Percentiles rank a stretch among this genome's conserved stretches.
These are phyloP conservation scores for Halophytophthora batemanensis DNA, from an alignment of 352 stramenopile genomes.

Conservation along the genomic window DNA sequence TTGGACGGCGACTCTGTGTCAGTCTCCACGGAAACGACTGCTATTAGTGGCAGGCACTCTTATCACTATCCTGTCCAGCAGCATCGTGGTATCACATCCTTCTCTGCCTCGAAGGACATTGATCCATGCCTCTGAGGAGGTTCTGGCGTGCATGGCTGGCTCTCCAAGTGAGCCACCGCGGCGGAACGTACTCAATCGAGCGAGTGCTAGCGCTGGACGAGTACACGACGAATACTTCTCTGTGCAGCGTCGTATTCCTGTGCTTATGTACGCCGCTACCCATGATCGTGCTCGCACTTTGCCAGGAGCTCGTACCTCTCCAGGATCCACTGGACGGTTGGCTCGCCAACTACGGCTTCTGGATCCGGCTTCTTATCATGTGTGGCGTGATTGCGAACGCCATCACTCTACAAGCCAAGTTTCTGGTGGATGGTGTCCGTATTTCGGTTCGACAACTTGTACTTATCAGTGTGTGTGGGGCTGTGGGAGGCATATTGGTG, in stretches of 20 bases:
- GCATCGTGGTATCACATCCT: too few species aligned
- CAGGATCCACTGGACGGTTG: conserved; percentile 13
- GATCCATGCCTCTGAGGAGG: neutral
- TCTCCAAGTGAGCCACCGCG: conserved; percentile 15
- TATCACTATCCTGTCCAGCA: too few species aligned
- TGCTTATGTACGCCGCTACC: conserved; percentile 14
- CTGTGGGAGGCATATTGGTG: conserved; percentile 2
- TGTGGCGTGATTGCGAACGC: neutral
- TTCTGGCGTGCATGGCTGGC: conserved; percentile 9
- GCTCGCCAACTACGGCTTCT: conserved; percentile 17
- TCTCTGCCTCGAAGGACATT: too few species aligned
- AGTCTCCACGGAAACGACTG: too few species aligned
- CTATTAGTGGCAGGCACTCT: too few species aligned
- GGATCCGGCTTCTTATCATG: conserved; percentile 12
- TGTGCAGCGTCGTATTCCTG: conserved; percentile 8
- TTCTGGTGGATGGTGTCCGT: conserved; percentile 9
- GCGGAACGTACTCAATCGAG: conserved; percentile 21
- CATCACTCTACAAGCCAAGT: conserved; percentile 12
- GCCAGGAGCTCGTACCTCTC: conserved; percentile 14
- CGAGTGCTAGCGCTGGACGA: conserved; percentile 6
- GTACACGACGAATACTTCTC: conserved; percentile 9
- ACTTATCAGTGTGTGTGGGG: neutral
- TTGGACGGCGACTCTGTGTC: too few species aligned
- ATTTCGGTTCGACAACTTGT: conserved; percentile 4
- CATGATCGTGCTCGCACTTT: conserved; percentile 4